Evolutionary conservation across 2,329 filamentous ascomycete species (phyloP), one percentile per base, ranked within the genome.

Genomic region (Exutisphaerella laricina): DNA sequence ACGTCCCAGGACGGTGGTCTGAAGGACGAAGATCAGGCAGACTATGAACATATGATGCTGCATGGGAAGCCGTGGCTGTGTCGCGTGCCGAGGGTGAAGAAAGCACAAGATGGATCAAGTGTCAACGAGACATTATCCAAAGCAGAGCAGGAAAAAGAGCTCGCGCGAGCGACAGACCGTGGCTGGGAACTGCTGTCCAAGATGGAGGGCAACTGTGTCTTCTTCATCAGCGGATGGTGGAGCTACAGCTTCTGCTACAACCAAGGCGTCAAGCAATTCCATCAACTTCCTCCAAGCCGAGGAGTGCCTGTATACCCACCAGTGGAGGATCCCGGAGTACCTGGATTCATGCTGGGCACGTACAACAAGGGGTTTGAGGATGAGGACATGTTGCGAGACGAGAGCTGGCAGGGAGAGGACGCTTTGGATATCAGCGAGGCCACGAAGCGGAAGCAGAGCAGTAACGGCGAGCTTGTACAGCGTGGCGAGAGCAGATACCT

Each of bases 181-280:
- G 89, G 89, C 4, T 85, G 86, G 75, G 84, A 92, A 58, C 73
- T 96, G 16, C 71, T 96, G 38, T 77, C 78, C 51, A 80, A 82
- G 18, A 82, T 96, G 66, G 78, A 89, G 40, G 84, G 82, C 3
- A 76, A 77, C 38, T 96, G 89, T 64, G 77, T 96, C 50, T 94
- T 90, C 69, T 85, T 80, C 62, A 69, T 88, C 52, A 85, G 81
- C 1, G 89, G 89, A 0, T 96, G 89, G 89, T 96, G 89, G 89
- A 92, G 85, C 60, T 96, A 96, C 67, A 85, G 83, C 56, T 95
- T 95, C 65, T 96, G 89, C 72, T 92, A 94, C 68, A 86, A 86
- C 60, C 77, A 82, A 49, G 80, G 90, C 50, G 82, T 96, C 49
- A 84, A 86, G 58, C 89, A 96, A 66, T 96, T 94, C 66, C 89